Evolutionary conservation across 2,329 filamentous ascomycete species (phyloP).

Genomic region (Capronia coronata): DNA sequence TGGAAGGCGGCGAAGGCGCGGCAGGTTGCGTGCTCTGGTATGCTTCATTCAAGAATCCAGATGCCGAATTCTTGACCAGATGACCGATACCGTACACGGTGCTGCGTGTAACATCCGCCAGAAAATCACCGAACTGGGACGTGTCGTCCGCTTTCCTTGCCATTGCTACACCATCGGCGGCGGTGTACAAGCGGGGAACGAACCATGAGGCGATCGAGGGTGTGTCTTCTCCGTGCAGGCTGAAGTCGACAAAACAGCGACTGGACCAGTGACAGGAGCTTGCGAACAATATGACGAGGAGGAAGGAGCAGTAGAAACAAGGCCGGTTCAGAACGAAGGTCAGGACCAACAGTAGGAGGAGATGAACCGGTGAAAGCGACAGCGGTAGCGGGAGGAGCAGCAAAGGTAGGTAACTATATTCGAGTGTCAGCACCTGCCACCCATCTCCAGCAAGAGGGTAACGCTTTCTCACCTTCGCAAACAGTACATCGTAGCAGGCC

Average conservation of each 20-base stretch:
- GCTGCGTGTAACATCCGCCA: conserved; percentile 53
- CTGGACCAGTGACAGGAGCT: conserved; percentile 87
- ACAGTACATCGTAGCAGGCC: conserved; percentile 52
- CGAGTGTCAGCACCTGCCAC: not conserved
- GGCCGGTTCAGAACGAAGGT: conserved; percentile 95
- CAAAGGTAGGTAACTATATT: conserved; percentile 68
- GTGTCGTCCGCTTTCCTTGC: conserved; percentile 27
- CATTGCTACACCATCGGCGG: conserved; percentile 2
- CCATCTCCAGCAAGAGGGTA: not conserved
- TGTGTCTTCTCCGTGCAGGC: conserved; percentile 38
- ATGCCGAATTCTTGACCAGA: conserved; percentile 44
- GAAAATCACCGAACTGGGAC: conserved; percentile 34
- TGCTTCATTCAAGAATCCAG: conserved; percentile 47
- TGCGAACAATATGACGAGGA: conserved; percentile 89
- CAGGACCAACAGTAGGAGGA: conserved; percentile 81
- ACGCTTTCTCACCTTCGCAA: conserved; percentile 51
- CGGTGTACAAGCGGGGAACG: conserved; percentile 58
- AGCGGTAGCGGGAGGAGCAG: conserved; percentile 85
- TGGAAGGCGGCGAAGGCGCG: conserved; percentile 26
- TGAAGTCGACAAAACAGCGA: conserved; percentile 87
- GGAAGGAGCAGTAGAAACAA: conserved; percentile 94
- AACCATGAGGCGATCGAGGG: conserved; percentile 58
- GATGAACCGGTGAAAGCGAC: conserved; percentile 63
- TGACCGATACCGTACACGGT: conserved; percentile 63
- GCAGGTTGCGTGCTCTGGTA: conserved; percentile 42